Evolutionary conservation across 73 alveolate species (phyloP).

Genomic region (Stentor roeselii): DNA sequence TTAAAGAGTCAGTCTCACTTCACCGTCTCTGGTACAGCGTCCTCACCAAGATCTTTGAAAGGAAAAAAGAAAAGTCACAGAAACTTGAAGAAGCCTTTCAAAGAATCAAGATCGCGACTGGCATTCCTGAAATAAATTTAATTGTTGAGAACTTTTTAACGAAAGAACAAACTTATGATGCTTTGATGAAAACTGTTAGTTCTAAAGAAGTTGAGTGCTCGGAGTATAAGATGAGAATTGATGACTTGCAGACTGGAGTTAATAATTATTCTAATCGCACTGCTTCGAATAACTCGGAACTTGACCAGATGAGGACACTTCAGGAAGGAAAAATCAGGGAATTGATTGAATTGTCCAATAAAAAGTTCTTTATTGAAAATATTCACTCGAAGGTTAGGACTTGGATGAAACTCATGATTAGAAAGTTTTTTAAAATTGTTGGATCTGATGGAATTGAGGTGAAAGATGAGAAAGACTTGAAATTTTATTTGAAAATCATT

Average conservation of each 20-base stretch:
- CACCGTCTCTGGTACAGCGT: constrained; percentile 3
- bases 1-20: neutral
- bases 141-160: constrained; percentile 17
- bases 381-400: neutral
- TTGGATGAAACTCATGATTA: neutral
- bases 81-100: constrained; percentile 5
- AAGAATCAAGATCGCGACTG: constrained; percentile 1
- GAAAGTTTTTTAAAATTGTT: neutral
- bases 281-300: neutral
- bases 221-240: neutral
- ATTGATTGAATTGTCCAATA: neutral
- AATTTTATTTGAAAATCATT: neutral
- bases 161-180: constrained; percentile 19
- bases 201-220: neutral
- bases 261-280: neutral
- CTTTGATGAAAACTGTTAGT: constrained; percentile 13
- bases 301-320: neutral
- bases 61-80: neutral
- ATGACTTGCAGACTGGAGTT: neutral
- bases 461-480: no score
- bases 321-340: neutral
- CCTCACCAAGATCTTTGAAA: neutral
- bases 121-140: neutral
- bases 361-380: neutral
- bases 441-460: neutral